Evolutionary conservation across 1,139 yeast species (phyloP).

Genomic region (Diutina neorugosa): DNA sequence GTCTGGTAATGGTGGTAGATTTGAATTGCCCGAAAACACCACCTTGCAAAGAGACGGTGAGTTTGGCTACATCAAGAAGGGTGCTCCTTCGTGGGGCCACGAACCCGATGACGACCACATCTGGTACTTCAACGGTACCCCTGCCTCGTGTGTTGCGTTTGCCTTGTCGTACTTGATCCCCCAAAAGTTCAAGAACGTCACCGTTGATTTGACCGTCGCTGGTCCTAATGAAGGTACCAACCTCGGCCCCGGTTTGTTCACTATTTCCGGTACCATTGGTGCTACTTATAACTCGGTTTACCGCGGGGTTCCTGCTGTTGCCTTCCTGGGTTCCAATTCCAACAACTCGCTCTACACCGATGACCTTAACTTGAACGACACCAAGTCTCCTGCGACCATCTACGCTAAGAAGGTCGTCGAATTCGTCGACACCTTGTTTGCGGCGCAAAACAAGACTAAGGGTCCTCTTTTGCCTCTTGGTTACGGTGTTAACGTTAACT

Average conservation of each 20-base stretch:
- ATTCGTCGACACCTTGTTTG: constrained; percentile 26
- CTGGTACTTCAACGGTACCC: constrained; percentile 41
- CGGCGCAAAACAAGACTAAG: constrained; percentile 16
- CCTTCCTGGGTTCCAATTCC: constrained; percentile 31
- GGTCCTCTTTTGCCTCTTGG: constrained; percentile 25
- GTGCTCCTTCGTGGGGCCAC: constrained; percentile 37
- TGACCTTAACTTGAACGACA: constrained; percentile 6
- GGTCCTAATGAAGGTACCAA: constrained; percentile 39
- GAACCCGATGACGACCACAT: constrained; percentile 29
- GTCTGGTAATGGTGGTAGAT: constrained; percentile 49
- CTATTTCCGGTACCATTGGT: constrained; percentile 35
- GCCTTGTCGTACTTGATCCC: constrained; percentile 32
- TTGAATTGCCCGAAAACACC: constrained; percentile 30
- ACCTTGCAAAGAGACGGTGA: constrained; percentile 31
- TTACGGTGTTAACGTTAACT: constrained; percentile 35
- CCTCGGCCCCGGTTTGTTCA: constrained; percentile 26
- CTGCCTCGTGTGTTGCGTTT: constrained; percentile 32
- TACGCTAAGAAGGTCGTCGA: constrained; percentile 27
- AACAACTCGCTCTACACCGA: constrained; percentile 33
- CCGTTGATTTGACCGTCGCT: constrained; percentile 31
- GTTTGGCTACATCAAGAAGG: constrained; percentile 27
- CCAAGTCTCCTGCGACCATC: constrained; percentile 23
- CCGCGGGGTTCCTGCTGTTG: constrained; percentile 31
- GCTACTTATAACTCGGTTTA: constrained; percentile 32
- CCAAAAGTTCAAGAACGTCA: constrained; percentile 19